These are phyloP conservation scores for Hirschfeldia incana DNA, from an alignment of 345 rosid species.

Conservation along the genomic window DNA sequence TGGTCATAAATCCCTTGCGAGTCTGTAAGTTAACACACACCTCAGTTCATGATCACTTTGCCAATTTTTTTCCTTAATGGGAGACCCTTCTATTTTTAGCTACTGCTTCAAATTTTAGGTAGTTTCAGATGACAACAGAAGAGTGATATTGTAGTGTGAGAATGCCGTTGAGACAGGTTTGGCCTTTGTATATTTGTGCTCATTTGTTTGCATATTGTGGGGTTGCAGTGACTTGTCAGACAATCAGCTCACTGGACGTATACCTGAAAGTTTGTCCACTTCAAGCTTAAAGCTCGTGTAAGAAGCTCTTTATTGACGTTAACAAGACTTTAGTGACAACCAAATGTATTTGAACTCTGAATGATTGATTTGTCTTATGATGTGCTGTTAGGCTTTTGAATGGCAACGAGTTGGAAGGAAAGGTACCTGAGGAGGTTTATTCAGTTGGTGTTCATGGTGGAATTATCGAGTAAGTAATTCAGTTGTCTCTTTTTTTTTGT, in stretches of 20 bases:
- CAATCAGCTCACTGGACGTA: conserved; percentile 76
- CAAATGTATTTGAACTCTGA: neutral
- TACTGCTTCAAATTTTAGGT: conserved; percentile 3
- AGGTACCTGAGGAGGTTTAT: conserved; percentile 82
- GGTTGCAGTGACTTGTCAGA: conserved; percentile 77
- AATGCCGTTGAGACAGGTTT: neutral
- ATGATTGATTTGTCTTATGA: conserved; percentile 1
- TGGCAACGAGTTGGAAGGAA: conserved; percentile 71
- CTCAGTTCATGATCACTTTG: conserved; percentile 11
- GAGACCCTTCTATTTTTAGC: conserved; percentile 10
- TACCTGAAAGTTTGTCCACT: conserved; percentile 76
- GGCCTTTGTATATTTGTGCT: conserved; percentile 11
- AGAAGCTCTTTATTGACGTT: conserved; percentile 9
- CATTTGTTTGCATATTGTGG: conserved; percentile 17
- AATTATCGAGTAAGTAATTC: conserved; percentile 67
- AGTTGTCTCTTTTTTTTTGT: neutral
- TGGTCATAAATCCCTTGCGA: conserved; percentile 70
- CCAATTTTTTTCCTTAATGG: conserved; percentile 8
- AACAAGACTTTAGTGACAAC: neutral
- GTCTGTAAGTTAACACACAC: conserved; percentile 58
- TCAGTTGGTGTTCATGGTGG: conserved; percentile 95
- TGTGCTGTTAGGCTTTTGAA: conserved; percentile 59
- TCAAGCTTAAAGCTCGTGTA: conserved; percentile 80
- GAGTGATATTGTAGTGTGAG: conserved; percentile 4
- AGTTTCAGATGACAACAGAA: neutral